Base-by-base conservation (phyloP, 345 rosid species). In the Gossypium sturtianum region DNA sequence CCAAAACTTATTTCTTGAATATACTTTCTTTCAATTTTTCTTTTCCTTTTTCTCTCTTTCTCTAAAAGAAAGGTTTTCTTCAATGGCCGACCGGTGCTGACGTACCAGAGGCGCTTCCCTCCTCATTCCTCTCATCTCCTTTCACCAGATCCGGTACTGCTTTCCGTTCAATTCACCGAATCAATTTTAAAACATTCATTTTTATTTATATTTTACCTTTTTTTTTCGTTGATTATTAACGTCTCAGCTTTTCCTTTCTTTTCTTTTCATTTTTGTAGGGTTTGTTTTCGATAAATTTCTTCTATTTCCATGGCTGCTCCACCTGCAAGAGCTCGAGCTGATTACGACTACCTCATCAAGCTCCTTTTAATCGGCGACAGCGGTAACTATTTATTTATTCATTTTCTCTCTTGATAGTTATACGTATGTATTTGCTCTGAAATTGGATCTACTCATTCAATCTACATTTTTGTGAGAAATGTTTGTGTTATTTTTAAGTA, bases 291-390 rank as follows among this genome's bases (percentile, higher is more conserved):
- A 63, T 59, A 49, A 27, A 16, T 62, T 47, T 61, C 19, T 79
- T 54, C 63, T 70, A n/a, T 65, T 79, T 68, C 79, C 15, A 87
- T 88, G 89, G 86, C 85, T 75, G 92, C 92, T 80, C 94, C 94
- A 76, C 94, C 94, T 66, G 85, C 91, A 66, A 84, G 94, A 75
- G 90, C 91, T 75, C 86, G 94, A 67, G 92, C 94, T 56, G 94
- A 88, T 84, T 88, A 90, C 73, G 94, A 90, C 78, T 90, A 82
- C 66, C 94, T 88, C 80, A 83, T 87, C 48, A 90, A 90, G 83
- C 92, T 90, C 57, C 89, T 90, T 41, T 77, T 88, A 73, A 90
- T 90, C 82, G 92, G 92, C 73, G 94, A 90, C 48, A 90, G 94
- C 75, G 92, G 94, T 88, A 76, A 29, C 19, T 84, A 25, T 72